Evolutionary conservation across 139 green algal species (phyloP), one percentile per base, ranked within the genome.

Genomic region (Chlorella sp.): DNA sequence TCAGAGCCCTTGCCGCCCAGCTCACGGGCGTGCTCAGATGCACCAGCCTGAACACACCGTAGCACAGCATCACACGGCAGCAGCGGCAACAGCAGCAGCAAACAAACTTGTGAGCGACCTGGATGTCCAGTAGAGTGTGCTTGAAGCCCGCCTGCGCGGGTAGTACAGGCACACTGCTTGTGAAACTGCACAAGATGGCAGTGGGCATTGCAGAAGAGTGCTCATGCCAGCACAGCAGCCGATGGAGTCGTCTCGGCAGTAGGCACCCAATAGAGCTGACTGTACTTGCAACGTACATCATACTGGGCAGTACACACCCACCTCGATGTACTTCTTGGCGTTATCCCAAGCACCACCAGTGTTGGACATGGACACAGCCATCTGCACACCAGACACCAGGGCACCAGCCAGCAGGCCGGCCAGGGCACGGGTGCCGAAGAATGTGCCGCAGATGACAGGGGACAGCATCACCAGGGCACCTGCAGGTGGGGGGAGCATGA

Each of bases 321-420:
- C 79, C 86, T 89, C 67, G 42, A 69, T 59, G 49, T 55, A 78
- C 31, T 68, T 68, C 69, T 99, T 99, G 70, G 95, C 93, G 78
- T 99, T 99, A 85, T 99, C 95, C 94, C 95, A 99, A 5, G 95
- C 95, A 60, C 74, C 74, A 69, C 94, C 94, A 49, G 94, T 97
- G 91, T 98, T 98, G 84, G 86, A 94, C 88, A 97, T 97, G 78
- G 88, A 95, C 33, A 98, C 87, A 4, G 94, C 94, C 83, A 98
- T 92, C 89, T 98, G 94, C 69, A 98, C 94, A 51, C 93, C 92
- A n/a, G n/a, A n/a, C n/a, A n/a, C n/a, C n/a, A n/a, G n/a, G n/a
- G n/a, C n/a, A n/a, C n/a, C n/a, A n/a, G n/a, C n/a, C n/a, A n/a
- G n/a, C n/a, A n/a, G n/a, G n/a, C n/a, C n/a, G n/a, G n/a, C n/a